Percentiles rank a stretch among this genome's conserved stretches.
Evolutionary conservation across 257 asterid genomes (phyloP).

Genomic region (Nicotiana tabacum): DNA sequence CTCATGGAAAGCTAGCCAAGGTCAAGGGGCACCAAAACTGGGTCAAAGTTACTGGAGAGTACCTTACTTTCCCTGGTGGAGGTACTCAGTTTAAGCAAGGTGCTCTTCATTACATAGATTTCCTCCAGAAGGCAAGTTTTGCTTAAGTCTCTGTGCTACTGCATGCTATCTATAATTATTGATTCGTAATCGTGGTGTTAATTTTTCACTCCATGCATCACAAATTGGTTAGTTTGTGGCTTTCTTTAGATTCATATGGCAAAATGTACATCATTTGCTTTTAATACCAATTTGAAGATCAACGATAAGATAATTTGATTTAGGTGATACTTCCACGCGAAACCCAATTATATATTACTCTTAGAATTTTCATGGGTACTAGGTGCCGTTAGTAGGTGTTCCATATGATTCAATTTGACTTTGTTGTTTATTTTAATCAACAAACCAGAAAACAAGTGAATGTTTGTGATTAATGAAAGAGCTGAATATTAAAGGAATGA

Average conservation of each 20-base stretch:
- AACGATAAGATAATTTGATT: not conserved
- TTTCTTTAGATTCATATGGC: not conserved
- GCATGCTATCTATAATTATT: not conserved
- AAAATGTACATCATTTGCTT: not conserved
- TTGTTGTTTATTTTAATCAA: too few relatives aligned
- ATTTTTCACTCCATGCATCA: not conserved
- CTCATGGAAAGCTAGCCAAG: conserved; percentile 20
- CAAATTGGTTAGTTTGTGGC: not conserved
- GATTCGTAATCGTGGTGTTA: not conserved
- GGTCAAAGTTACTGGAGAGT: conserved; percentile 26
- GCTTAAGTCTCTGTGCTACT: not conserved
- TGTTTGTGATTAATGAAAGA: too few relatives aligned
- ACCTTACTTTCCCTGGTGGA: conserved; percentile 25
- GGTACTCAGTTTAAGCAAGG: conserved; percentile 26
- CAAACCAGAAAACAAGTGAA: too few relatives aligned
- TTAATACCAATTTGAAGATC: not conserved
- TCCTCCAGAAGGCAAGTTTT: conserved; percentile 18
- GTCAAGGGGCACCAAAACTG: conserved; percentile 26
- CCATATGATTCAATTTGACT: not conserved
- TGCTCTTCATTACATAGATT: conserved; percentile 23
- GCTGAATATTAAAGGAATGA: too few relatives aligned
- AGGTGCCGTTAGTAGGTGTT: not conserved
- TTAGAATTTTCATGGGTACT: not conserved
- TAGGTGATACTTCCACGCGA: not conserved
- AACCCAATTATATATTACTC: not conserved